Base-by-base conservation (phyloP, 495 filamentous ascomycete species). In the Penicillium robsamsonii region DNA sequence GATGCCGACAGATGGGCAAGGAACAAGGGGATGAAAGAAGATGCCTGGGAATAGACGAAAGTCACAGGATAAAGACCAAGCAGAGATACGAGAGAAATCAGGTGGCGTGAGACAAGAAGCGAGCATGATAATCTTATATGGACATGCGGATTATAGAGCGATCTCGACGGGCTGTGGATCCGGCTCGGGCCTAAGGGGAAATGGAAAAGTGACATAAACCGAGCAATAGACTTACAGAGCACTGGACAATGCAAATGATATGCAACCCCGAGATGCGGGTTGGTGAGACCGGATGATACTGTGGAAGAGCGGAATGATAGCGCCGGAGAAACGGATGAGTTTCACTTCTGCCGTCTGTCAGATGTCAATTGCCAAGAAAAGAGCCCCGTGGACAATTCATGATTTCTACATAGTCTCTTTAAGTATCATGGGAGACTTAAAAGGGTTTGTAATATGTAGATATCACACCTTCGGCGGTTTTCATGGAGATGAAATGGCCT, bases 321-420 rank as follows among this genome's bases (percentile, higher is more conserved):
- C 58, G 58, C 66, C 73, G 73, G 73, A 60, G 70, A 64, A 75
- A 74, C 71, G 73, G 73, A 75, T 68, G 66, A 58, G 59, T 58
- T 50, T 67, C 42, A 53, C 53, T 58, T 58, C 45, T 58, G 56
- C 56, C 57, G 61, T 1, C 33, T 51, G 49, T 43, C 50, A 52
- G 50, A 42, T 42, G 38, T 58, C 46, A 65, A 61, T 59, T 55
- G 50, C 53, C 53, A 47, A 58, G 50, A 37, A 15, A 48, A 46
- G n/a, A n/a, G 9, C 22, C 43, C 24, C 27, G 31, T 40, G 8
- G 9, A 55, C 29, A 50, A 24, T 8, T 22, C 4, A 44, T 22
- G 6, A 17, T 38, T 22, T 25, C 12, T 12, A 24, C n/a, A 38
- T n/a, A 13, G 20, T 11, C 8, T 1, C 18, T 27, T n/a, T 6